A percentile compares a stretch with the other conserved stretches of the same genome.
phyloP scores from a whole-genome alignment of 139 green algal species.

The Desmodesmus armatus region DNA sequence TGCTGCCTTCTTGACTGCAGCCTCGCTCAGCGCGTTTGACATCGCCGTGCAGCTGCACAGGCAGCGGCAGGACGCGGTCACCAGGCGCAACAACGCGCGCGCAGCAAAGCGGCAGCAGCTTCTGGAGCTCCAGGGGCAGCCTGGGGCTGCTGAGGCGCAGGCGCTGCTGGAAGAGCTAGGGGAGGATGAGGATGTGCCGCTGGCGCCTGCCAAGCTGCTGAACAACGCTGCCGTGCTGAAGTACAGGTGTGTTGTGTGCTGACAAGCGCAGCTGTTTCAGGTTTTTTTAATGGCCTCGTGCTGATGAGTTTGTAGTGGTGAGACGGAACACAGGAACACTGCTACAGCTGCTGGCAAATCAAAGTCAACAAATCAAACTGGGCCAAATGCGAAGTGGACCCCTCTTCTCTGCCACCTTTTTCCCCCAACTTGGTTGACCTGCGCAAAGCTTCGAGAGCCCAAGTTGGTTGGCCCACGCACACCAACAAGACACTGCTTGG shows the following conservation, averaged over 20 bases:
- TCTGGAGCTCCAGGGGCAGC: too few relatives aligned
- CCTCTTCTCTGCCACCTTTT: too few relatives aligned
- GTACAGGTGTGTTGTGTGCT: constrained; percentile 53
- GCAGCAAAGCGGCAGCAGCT: constrained; percentile 3
- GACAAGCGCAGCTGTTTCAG: neutral
- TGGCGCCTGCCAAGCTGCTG: constrained; percentile 70
- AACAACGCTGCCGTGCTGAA: constrained; percentile 91
- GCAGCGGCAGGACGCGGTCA: neutral
- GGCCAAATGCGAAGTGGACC: too few relatives aligned
- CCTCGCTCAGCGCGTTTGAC: constrained; percentile 9
- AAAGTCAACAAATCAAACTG: too few relatives aligned
- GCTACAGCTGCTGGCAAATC: too few relatives aligned
- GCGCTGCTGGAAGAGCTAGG: neutral
- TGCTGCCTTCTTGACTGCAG: neutral
- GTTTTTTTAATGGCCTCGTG: neutral
- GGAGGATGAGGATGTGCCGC: constrained; percentile 20
- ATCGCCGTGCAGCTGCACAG: constrained; percentile 17
- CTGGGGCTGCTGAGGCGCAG: too few relatives aligned
- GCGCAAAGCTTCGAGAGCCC: too few relatives aligned
- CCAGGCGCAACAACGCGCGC: neutral
- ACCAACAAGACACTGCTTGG: too few relatives aligned
- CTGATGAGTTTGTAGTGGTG: neutral
- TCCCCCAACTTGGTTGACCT: too few relatives aligned
- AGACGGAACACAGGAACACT: too few relatives aligned
- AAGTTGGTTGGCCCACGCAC: too few relatives aligned